Evolutionary conservation across 2,329 filamentous ascomycete genomes (phyloP).

Genomic region (Onygena corvina): DNA sequence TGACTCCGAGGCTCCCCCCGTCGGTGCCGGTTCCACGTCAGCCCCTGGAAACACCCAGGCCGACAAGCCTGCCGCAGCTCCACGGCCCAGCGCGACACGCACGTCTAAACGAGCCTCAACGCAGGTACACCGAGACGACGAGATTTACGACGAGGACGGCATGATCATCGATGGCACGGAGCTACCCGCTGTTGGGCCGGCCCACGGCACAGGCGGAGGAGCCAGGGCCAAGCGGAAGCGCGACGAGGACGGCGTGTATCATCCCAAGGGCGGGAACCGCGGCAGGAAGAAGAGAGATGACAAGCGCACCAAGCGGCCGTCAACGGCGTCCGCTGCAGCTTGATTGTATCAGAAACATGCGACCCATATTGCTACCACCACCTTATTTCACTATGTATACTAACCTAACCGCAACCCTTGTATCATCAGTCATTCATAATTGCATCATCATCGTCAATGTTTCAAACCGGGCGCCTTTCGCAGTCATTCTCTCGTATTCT

Average conservation of each 20-base stretch:
- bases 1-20: conserved; percentile 46
- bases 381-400: not conserved
- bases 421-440: not conserved
- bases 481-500: not conserved
- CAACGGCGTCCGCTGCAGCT: conserved; percentile 17
- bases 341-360: not conserved
- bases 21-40: not conserved
- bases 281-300: conserved; percentile 31
- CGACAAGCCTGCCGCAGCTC: conserved; percentile 30
- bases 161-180: conserved; percentile 26
- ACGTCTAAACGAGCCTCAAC: conserved; percentile 32
- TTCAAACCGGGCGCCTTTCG: not conserved
- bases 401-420: not conserved
- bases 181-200: conserved; percentile 19
- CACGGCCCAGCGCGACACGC: conserved; percentile 31
- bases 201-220: conserved; percentile 4
- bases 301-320: conserved; percentile 26
- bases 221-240: conserved; percentile 37
- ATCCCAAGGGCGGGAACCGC: conserved; percentile 35
- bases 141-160: conserved; percentile 35
- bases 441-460: not conserved
- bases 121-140: conserved; percentile 28
- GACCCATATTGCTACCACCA: not conserved
- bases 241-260: conserved; percentile 37
- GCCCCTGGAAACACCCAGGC: not conserved